Conservation (phyloP, 2,329 filamentous ascomycete species). For the Fusarium irregulare region DNA sequence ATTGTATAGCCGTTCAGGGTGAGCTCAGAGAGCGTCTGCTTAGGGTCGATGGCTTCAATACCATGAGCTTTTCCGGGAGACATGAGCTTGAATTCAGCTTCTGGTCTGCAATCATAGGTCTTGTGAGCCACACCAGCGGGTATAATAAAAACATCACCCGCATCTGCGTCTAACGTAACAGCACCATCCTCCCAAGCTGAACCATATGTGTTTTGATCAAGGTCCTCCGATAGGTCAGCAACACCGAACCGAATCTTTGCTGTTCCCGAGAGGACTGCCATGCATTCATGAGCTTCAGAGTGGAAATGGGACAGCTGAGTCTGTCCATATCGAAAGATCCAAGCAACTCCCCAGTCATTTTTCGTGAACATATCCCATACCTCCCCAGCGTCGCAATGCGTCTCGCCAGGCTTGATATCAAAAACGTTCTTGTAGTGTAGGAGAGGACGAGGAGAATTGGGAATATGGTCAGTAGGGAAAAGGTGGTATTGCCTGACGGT, state of each 20-base stretch:
- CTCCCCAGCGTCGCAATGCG: conserved; percentile 51
- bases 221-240: conserved; percentile 57
- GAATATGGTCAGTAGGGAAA: conserved; percentile 57
- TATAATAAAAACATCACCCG: conserved; percentile 69
- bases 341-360: conserved; percentile 65
- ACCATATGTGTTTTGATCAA: conserved; percentile 55
- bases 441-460: conserved; percentile 63
- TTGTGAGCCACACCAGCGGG: conserved; percentile 67
- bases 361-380: conserved; percentile 54
- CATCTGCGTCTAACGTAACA: conserved; percentile 58
- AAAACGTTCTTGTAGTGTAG: conserved; percentile 58
- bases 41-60: conserved; percentile 51
- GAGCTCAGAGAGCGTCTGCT: conserved; percentile 51
- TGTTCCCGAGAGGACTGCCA: conserved; percentile 64
- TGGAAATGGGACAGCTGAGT: conserved; percentile 69
- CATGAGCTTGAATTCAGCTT: conserved; percentile 49
- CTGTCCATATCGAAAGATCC: conserved; percentile 67
- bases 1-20: conserved; percentile 47
- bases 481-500: conserved; percentile 53
- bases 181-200: conserved; percentile 58
- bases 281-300: conserved; percentile 65
- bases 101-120: conserved; percentile 57
- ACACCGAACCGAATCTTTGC: conserved; percentile 66
- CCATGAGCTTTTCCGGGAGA: conserved; percentile 57
- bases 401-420: background rate